phyloP scores from a whole-genome alignment of 306 rosid genomes.

The Ochetophila trinervis region DNA sequence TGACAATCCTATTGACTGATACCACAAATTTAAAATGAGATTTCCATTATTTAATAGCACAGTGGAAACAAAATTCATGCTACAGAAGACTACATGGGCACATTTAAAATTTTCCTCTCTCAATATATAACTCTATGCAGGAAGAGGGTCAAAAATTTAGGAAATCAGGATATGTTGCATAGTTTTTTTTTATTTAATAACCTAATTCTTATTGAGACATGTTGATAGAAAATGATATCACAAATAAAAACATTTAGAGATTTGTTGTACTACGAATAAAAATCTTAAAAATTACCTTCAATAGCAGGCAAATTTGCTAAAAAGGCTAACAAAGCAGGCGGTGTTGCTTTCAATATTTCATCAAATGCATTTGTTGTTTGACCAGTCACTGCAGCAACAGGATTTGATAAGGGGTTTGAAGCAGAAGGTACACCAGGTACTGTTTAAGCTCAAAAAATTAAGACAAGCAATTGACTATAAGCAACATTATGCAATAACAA shows the following conservation, averaged over 20 bases:
- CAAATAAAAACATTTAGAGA: not conserved
- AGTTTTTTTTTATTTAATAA: too few relatives aligned
- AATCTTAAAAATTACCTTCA: conserved; percentile 57
- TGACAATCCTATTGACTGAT: not conserved
- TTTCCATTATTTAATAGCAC: not conserved
- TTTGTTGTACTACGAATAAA: not conserved
- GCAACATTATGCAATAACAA: not conserved
- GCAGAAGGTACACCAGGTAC: conserved; percentile 31
- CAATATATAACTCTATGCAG: too few relatives aligned
- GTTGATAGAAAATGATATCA: not conserved
- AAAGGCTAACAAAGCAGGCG: conserved; percentile 78
- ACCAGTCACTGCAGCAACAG: conserved; percentile 38
- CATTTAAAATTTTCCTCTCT: too few relatives aligned
- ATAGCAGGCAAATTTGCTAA: conserved; percentile 81
- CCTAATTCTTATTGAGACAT: too few relatives aligned
- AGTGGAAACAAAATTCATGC: not conserved
- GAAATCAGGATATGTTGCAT: too few relatives aligned
- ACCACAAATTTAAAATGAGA: not conserved
- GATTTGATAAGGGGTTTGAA: conserved; percentile 34
- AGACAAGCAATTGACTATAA: not conserved
- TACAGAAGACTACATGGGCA: too few relatives aligned
- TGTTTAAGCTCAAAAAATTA: conserved; percentile 23
- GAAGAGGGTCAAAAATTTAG: too few relatives aligned
- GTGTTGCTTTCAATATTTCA: conserved; percentile 80
- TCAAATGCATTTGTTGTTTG: conserved; percentile 68